phyloP scores from a whole-genome alignment of 2,329 filamentous ascomycete genomes.

The Elsinoe ampelina region DNA sequence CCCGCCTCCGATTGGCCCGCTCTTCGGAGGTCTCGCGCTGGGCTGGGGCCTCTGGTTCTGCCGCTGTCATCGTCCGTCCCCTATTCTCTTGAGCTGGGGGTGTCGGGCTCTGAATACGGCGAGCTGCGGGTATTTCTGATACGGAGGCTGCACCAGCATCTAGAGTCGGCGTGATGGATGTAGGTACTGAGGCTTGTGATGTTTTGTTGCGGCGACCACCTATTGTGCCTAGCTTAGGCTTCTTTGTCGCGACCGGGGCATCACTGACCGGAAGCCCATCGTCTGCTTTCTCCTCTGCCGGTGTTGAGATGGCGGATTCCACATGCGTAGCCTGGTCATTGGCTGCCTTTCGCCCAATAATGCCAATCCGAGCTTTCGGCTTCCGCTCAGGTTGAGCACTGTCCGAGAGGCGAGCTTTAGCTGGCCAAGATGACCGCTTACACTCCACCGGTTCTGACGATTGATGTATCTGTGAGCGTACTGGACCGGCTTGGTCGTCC shows the following conservation, averaged over 20 bases:
- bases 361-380: constrained; percentile 13
- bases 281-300: no score
- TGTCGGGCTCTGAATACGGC: not conserved
- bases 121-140: not conserved
- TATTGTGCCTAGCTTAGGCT: constrained; percentile 18
- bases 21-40: constrained; percentile 40
- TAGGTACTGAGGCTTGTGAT: not conserved
- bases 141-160: not conserved
- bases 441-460: not conserved
- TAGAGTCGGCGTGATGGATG: not conserved
- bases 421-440: no score
- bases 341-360: constrained; percentile 16
- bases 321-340: not conserved
- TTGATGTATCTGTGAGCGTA: not conserved
- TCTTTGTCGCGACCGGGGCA: not conserved
- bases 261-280: not conserved
- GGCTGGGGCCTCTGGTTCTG: not conserved
- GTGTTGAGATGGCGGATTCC: not conserved
- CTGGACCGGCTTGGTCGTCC: not conserved
- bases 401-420: no score
- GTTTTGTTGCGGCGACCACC: constrained; percentile 17
- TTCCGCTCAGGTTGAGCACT: not conserved
- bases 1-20: constrained; percentile 45
- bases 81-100: not conserved
- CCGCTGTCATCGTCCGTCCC: not conserved